Percentiles rank a stretch among this genome's conserved stretches.
phyloP scores from a whole-genome alignment of 2,329 filamentous ascomycete genomes.

The Salinomyces thailandicus region DNA sequence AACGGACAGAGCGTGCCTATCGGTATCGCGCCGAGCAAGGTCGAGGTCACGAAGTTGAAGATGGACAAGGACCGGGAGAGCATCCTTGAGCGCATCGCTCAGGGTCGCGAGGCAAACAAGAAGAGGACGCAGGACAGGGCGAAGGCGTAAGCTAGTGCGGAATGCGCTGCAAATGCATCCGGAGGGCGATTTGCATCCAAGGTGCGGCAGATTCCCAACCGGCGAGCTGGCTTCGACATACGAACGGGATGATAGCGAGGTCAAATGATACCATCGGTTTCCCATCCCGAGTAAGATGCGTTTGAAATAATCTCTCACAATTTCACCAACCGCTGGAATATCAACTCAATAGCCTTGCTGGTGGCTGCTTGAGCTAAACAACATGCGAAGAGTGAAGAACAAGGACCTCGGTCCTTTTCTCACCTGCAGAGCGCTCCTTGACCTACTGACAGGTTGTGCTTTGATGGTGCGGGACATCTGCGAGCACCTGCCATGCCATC shows the following conservation, averaged over 20 bases:
- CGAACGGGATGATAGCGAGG: constrained; percentile 1
- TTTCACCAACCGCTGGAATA: constrained; percentile 56
- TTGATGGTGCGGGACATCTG: constrained; percentile 85
- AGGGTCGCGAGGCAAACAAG: constrained; percentile 58
- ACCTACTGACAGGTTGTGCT: constrained; percentile 58
- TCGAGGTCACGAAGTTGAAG: constrained; percentile 98
- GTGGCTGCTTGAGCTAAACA: constrained; percentile 85
- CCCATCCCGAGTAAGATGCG: neutral
- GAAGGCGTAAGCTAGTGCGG: constrained; percentile 27
- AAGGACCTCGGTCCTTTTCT: constrained; percentile 47
- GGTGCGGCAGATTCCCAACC: neutral
- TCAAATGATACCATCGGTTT: constrained; percentile 1
- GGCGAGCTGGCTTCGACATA: constrained; percentile 1
- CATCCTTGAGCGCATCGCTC: constrained; percentile 76
- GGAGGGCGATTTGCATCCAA: constrained; percentile 4
- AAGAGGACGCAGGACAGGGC: constrained; percentile 53
- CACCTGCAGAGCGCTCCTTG: constrained; percentile 70
- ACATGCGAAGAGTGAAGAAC: constrained; percentile 70
- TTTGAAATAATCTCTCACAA: neutral
- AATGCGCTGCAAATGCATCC: constrained; percentile 15
- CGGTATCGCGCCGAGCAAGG: constrained; percentile 91
- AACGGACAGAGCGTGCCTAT: constrained; percentile 93
- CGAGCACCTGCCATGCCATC: no score
- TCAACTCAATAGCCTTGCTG: constrained; percentile 67
- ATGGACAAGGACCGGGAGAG: constrained; percentile 88